These are phyloP conservation scores for Piper longum DNA, from an alignment of 164 flowering plant genomes.

Conservation along the genomic window DNA sequence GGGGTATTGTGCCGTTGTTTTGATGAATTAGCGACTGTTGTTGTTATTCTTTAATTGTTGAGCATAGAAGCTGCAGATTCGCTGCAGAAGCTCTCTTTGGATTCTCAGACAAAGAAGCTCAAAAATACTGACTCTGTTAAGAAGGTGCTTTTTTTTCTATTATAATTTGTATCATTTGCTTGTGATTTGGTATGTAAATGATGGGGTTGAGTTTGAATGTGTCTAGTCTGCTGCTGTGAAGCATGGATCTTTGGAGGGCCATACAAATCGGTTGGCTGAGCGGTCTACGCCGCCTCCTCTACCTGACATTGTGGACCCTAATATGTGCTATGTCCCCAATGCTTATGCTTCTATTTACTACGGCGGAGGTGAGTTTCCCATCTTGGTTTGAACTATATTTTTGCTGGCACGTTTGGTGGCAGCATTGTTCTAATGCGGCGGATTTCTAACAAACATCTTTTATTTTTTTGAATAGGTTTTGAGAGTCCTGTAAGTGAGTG, in stretches of 20 bases:
- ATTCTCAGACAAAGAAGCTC: slow-evolving; percentile 35
- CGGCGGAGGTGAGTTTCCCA: slow-evolving; percentile 34
- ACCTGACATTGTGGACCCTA: slow-evolving; percentile 24
- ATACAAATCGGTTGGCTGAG: slow-evolving; percentile 30
- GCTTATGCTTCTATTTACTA: slow-evolving; percentile 36
- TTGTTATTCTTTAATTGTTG: slow-evolving; percentile 6
- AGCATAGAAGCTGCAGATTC: slow-evolving; percentile 52
- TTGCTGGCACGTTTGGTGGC: background rate
- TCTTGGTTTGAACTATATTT: background rate
- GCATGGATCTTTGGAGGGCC: slow-evolving; percentile 33
- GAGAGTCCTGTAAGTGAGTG: slow-evolving; percentile 48
- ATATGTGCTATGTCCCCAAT: slow-evolving; percentile 24
- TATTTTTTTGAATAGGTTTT: slow-evolving; percentile 28
- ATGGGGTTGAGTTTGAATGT: too few species aligned
- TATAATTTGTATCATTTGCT: background rate
- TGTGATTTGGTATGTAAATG: too few species aligned
- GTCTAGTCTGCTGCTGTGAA: slow-evolving; percentile 22
- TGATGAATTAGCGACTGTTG: background rate
- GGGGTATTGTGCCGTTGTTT: background rate
- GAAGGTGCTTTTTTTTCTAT: slow-evolving; percentile 20
- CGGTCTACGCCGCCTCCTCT: slow-evolving; percentile 22
- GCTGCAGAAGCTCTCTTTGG: slow-evolving; percentile 50
- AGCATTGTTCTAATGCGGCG: background rate
- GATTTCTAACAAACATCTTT: background rate
- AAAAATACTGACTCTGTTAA: slow-evolving; percentile 44